Base-by-base conservation (phyloP, 2,329 filamentous ascomycete species). In the Colletotrichum paranaense region DNA sequence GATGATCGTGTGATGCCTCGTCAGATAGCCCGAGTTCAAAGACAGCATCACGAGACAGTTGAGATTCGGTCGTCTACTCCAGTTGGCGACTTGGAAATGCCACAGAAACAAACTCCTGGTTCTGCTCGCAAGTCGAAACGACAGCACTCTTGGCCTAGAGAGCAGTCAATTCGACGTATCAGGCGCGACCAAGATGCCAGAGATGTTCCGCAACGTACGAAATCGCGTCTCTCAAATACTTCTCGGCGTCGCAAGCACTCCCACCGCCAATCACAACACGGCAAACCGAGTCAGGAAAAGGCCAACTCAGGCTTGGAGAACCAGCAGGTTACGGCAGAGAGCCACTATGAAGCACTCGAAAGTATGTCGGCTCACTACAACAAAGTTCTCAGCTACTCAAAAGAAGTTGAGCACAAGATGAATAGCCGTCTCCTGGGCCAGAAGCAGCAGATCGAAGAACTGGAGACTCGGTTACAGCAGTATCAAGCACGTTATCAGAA, bases 31-130 rank as follows among this genome's bases (percentile, higher is more conserved):
- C 16, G 6, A 7, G 6, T 38, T 11, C 38, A 28, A 5, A 57
- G 56, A 16, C 22, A 14, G 30, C 62, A 65, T 9, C 8, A 28
- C 9, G 19, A 30, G 26, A 6, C 7, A 55, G 12, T 26, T 14
- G 32, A 22, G 49, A 5, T 4, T 24, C 49, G 30, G n/a, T 38
- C 62, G 22, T 11, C 42, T 22, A 59, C 53, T 22, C 59, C 55
- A 16, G 26, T 74, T 38, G 35, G 52, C 24, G 64, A 73, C 32
- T 62, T 74, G 19, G 72, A 72, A 30, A 49, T 56, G 60, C 67
- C 60, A 5, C 65, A 35, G 26, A 59, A 12, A 32, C 35, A 16
- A 22, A 67, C 53, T 9, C 38, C 55, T 11, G 57, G n/a, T 24
- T 59, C 64, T 14, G 19, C 35, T 38, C 5, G 55, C 53, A 62